Conservation (phyloP, 495 filamentous ascomycete genomes). For the Tuber brumale region DNA sequence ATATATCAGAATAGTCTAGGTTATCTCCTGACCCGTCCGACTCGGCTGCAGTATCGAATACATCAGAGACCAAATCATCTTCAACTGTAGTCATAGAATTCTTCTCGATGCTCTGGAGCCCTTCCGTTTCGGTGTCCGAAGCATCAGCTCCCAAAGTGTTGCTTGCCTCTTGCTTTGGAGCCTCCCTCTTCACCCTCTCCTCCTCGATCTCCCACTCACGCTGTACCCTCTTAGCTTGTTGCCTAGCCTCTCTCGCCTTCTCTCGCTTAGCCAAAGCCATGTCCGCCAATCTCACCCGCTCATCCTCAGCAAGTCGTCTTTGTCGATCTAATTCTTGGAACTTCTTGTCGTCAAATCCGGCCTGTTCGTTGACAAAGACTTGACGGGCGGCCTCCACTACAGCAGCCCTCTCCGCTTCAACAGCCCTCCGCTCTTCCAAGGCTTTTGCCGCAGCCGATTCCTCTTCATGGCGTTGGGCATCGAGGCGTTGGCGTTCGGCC, state of each 20-base stretch:
- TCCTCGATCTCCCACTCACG: slow-evolving; percentile 22
- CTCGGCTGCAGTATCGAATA: slow-evolving; percentile 1
- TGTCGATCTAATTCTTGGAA: slow-evolving; percentile 21
- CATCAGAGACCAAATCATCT: not conserved
- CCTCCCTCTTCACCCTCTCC: slow-evolving; percentile 15
- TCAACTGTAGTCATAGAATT: not conserved
- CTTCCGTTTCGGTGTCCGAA: not conserved
- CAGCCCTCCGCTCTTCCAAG: not conserved
- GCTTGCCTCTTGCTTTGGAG: slow-evolving; percentile 2
- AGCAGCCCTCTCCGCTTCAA: not conserved
- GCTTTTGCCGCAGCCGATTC: not conserved
- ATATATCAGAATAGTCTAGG: not conserved
- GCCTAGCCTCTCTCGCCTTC: slow-evolving; percentile 11
- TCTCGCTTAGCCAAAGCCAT: slow-evolving; percentile 18
- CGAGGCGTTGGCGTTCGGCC: slow-evolving; percentile 16
- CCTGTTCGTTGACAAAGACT: slow-evolving; percentile 7
- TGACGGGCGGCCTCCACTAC: slow-evolving; percentile 15
- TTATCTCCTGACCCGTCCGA: not conserved
- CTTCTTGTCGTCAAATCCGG: not conserved
- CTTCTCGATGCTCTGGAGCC: not conserved
- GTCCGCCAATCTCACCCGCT: slow-evolving; percentile 19
- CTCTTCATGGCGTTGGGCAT: not conserved
- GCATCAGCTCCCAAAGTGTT: slow-evolving; percentile 4
- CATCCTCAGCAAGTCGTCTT: slow-evolving; percentile 26
- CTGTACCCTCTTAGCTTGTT: slow-evolving; percentile 23